phyloP scores from a whole-genome alignment of 805 yeast genomes.

The Pichia manshurica region DNA sequence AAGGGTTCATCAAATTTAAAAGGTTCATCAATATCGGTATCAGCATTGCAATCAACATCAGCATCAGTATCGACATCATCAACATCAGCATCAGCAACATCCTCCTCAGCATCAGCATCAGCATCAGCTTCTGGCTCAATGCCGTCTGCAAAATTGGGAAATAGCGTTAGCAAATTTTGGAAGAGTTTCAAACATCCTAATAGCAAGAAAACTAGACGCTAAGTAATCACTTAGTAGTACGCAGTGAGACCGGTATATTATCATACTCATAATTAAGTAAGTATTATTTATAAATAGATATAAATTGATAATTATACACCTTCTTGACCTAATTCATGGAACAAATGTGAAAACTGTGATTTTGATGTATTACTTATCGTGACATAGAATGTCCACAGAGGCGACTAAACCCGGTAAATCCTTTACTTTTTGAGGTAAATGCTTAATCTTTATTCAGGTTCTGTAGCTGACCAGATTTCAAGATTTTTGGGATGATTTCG shows the following conservation, averaged over 20 bases:
- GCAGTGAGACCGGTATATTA: no score
- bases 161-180: constrained; percentile 9
- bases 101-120: neutral
- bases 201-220: neutral
- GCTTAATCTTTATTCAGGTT: constrained; percentile 11
- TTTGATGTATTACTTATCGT: no score
- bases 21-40: neutral
- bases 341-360: no score
- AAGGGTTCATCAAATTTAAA: neutral
- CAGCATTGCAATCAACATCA: neutral
- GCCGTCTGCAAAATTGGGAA: neutral
- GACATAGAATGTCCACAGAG: no score
- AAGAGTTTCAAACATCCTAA: constrained; percentile 3
- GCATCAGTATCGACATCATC: neutral
- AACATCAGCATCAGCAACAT: neutral
- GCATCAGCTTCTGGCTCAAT: neutral
- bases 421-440: no score
- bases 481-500: constrained; percentile 47
- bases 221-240: neutral
- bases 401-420: no score
- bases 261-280: neutral
- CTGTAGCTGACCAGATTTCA: constrained; percentile 55
- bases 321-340: no score
- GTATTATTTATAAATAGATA: neutral
- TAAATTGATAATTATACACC: no score